phyloP scores from a whole-genome alignment of 176 grass and related monocot species.

The Saccharum spontaneum region DNA sequence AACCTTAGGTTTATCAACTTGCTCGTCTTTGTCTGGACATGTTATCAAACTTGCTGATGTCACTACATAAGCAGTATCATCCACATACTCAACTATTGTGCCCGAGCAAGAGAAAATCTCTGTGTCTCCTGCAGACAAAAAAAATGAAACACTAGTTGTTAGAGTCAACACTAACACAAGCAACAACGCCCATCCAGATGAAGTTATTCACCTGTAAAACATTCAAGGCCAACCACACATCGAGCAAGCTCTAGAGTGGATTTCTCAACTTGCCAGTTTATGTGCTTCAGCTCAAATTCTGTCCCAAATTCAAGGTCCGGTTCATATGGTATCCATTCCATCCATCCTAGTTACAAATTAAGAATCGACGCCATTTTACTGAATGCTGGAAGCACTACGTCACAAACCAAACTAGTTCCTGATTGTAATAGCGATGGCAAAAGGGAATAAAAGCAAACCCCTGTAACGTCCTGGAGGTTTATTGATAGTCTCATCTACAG shows the following conservation, averaged over 20 bases:
- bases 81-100: slow-evolving; percentile 2
- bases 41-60: slow-evolving; percentile 35
- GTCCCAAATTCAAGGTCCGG: slow-evolving; percentile 26
- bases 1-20: slow-evolving; percentile 24
- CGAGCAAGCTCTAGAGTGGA: slow-evolving; percentile 26
- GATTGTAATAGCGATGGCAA: not conserved
- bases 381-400: not conserved
- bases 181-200: not conserved
- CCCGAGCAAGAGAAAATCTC: slow-evolving; percentile 24
- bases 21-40: slow-evolving; percentile 16
- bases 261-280: slow-evolving; percentile 18
- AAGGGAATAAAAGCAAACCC: slow-evolving; percentile 20
- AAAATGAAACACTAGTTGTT: not conserved
- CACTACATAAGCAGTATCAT: slow-evolving; percentile 18
- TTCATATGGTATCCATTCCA: not conserved
- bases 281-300: slow-evolving; percentile 7
- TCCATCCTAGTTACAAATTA: not conserved
- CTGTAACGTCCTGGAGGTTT: not conserved
- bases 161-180: slow-evolving; percentile 6
- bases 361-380: not conserved
- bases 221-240: slow-evolving; percentile 30
- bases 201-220: slow-evolving; percentile 12
- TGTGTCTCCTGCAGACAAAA: slow-evolving; percentile 11
- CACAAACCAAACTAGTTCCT: not conserved
- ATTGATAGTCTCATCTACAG: slow-evolving; percentile 11